Conservation (phyloP, 1,139 yeast genomes). For the Suhomyces chickasaworum region DNA sequence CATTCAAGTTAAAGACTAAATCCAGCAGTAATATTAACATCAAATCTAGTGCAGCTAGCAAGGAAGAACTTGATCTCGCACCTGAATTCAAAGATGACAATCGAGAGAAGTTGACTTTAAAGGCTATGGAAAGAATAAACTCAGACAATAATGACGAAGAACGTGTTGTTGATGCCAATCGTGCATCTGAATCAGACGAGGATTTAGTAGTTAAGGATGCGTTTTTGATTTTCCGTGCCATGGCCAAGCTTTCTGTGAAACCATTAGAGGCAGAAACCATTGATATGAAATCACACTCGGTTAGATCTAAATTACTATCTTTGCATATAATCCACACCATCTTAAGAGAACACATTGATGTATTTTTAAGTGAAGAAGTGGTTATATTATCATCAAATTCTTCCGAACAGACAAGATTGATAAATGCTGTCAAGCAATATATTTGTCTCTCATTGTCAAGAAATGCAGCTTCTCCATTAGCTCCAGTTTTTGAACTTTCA, state of each 20-base stretch:
- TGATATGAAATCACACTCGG: conserved; percentile 89
- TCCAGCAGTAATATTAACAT: conserved; percentile 26
- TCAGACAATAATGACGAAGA: conserved; percentile 55
- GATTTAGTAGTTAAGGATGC: conserved; percentile 87
- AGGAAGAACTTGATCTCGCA: conserved; percentile 18
- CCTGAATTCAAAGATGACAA: conserved; percentile 8
- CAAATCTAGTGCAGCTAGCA: conserved; percentile 23
- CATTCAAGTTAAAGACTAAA: conserved; percentile 20
- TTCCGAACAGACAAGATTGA: conserved; percentile 63
- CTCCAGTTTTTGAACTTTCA: conserved; percentile 90
- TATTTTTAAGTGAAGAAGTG: conserved; percentile 69
- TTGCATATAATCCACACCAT: conserved; percentile 87
- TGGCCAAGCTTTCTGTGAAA: conserved; percentile 90
- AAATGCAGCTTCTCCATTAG: conserved; percentile 89
- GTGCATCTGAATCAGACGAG: conserved; percentile 51
- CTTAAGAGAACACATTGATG: conserved; percentile 79
- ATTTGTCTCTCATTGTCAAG: conserved; percentile 80
- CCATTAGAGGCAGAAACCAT: conserved; percentile 66
- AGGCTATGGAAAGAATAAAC: conserved; percentile 55
- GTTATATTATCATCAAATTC: conserved; percentile 59
- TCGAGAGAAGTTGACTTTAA: conserved; percentile 52
- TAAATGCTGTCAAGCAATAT: conserved; percentile 83
- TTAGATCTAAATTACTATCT: conserved; percentile 86
- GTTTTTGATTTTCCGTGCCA: conserved; percentile 85
- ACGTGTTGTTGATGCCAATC: conserved; percentile 51